Evolutionary conservation across 306 rosid species (phyloP).

Genomic region (Acacia crassicarpa): DNA sequence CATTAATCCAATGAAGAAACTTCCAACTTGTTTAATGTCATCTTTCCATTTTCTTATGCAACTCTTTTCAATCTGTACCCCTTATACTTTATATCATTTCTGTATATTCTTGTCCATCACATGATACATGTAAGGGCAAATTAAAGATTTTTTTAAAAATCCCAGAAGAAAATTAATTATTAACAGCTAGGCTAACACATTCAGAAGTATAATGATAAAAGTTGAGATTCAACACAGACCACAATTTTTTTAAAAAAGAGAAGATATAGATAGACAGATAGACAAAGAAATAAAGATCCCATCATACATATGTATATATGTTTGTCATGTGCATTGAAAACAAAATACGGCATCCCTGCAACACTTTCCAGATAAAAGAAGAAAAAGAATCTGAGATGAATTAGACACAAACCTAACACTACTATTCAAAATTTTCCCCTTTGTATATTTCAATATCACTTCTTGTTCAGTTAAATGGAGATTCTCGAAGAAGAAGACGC

Average conservation of each 20-base stretch:
- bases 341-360: neutral
- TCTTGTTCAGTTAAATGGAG: neutral
- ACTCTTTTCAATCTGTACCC: no score
- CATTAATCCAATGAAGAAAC: no score
- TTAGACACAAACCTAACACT: neutral
- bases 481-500: neutral
- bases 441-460: neutral
- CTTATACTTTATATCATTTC: no score
- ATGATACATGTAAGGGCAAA: neutral
- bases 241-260: neutral
- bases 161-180: neutral
- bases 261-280: neutral
- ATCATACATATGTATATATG: neutral
- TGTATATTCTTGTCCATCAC: no score
- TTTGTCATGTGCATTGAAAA: slow-evolving; percentile 22
- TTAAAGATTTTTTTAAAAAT: no score
- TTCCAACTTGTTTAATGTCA: no score
- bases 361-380: neutral
- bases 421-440: neutral
- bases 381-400: neutral
- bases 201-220: slow-evolving; percentile 7
- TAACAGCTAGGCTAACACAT: neutral
- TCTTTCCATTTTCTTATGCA: no score
- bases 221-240: slow-evolving; percentile 18
- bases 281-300: neutral